phyloP scores from a whole-genome alignment of 2,329 filamentous ascomycete species.

The Phialophora tarda region DNA sequence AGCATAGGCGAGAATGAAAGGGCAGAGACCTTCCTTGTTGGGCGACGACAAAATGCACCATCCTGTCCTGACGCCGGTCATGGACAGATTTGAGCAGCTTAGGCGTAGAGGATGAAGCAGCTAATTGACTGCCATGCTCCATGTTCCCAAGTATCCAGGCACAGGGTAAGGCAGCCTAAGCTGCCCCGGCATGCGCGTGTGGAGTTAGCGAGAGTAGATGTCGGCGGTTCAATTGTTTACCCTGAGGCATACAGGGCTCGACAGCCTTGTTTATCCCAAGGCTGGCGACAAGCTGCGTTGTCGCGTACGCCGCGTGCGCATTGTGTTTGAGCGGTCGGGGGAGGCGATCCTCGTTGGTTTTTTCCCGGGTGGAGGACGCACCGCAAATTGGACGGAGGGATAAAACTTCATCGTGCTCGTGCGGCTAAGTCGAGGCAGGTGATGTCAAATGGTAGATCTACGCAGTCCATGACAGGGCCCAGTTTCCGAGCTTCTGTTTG shows the following conservation, averaged over 20 bases:
- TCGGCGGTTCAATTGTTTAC: slow-evolving; percentile 5
- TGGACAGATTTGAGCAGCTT: slow-evolving; percentile 7
- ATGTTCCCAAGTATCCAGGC: slow-evolving; percentile 7
- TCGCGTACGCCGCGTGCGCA: not conserved
- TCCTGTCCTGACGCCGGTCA: not conserved
- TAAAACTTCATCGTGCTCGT: too few relatives aligned
- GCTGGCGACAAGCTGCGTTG: not conserved
- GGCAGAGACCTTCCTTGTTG: slow-evolving; percentile 24
- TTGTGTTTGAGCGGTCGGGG: not conserved
- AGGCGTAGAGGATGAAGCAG: slow-evolving; percentile 1
- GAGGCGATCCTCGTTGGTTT: not conserved
- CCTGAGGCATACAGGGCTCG: not conserved
- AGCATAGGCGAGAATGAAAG: slow-evolving; percentile 9
- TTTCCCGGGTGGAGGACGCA: slow-evolving; percentile 14
- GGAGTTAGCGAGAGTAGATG: not conserved
- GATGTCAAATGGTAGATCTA: slow-evolving; percentile 2
- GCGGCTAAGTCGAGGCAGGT: not conserved
- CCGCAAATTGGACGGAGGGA: not conserved
- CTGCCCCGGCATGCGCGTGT: slow-evolving; percentile 6
- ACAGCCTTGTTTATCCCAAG: slow-evolving; percentile 10
- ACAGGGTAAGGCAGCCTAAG: not conserved
- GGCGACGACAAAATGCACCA: slow-evolving; percentile 17
- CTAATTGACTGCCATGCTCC: slow-evolving; percentile 2
- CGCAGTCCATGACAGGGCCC: too few relatives aligned
- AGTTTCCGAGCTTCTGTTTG: slow-evolving; percentile 1